Conservation (phyloP, 768 basidiomycete genomes). For the Serendipita vermifera region DNA sequence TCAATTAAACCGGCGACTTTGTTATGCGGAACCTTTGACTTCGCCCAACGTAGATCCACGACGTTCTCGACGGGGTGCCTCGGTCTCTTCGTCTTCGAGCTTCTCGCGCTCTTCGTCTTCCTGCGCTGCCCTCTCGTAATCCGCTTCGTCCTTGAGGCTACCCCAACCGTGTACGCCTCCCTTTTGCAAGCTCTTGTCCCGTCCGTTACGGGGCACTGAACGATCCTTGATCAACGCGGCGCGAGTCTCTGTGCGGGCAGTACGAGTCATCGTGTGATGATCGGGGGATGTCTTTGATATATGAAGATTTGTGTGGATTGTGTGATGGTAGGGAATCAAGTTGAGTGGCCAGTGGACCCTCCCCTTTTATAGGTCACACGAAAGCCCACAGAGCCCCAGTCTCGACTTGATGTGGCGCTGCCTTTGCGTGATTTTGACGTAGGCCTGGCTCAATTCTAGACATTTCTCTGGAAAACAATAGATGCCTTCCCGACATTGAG, state of each 20-base stretch:
- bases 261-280: slow-evolving; percentile 65
- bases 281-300: too few relatives aligned
- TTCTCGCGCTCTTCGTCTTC: slow-evolving; percentile 43
- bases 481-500: too few relatives aligned
- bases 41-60: background rate
- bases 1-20: too few relatives aligned
- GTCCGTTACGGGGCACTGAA: slow-evolving; percentile 29
- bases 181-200: slow-evolving; percentile 60
- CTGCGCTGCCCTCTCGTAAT: slow-evolving; percentile 44
- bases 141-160: slow-evolving; percentile 45
- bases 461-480: too few relatives aligned
- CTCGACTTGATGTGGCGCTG: too few relatives aligned
- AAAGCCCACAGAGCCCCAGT: too few relatives aligned
- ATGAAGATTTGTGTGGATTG: too few relatives aligned
- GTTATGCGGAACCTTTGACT: slow-evolving; percentile 5
- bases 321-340: too few relatives aligned
- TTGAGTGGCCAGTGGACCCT: too few relatives aligned
- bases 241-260: slow-evolving; percentile 56
- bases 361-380: too few relatives aligned
- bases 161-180: slow-evolving; percentile 84
- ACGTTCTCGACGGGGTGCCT: background rate
- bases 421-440: too few relatives aligned
- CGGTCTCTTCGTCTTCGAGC: slow-evolving; percentile 22
- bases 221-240: slow-evolving; percentile 57
- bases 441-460: too few relatives aligned